These are phyloP conservation scores for Eutrema heterophyllum DNA, from an alignment of 345 rosid genomes.

Conservation along the genomic window DNA sequence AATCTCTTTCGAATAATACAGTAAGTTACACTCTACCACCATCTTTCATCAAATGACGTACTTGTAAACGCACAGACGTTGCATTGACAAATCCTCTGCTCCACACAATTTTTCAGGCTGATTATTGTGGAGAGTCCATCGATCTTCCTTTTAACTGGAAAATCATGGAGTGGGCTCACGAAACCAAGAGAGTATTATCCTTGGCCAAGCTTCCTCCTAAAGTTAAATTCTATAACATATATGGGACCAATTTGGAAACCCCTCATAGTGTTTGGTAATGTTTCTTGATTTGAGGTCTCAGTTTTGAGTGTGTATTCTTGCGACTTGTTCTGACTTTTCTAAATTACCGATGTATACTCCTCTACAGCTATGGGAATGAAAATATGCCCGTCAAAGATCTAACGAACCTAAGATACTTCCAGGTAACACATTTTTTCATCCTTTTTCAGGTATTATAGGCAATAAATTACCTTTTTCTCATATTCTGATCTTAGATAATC, in stretches of 20 bases:
- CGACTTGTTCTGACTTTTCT: neutral
- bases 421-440: conserved; percentile 41
- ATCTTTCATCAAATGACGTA: neutral
- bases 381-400: conserved; percentile 64
- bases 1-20: conserved; percentile 64
- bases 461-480: neutral
- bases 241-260: conserved; percentile 76
- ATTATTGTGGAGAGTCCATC: conserved; percentile 53
- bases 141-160: conserved; percentile 83
- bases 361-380: conserved; percentile 81
- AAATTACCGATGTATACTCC: neutral
- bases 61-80: neutral
- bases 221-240: conserved; percentile 92
- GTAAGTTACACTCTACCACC: conserved; percentile 38
- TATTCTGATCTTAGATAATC: neutral
- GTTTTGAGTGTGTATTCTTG: neutral
- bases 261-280: conserved; percentile 90
- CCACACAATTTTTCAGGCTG: conserved; percentile 38
- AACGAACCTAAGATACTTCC: conserved; percentile 48
- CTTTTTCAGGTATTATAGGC: neutral
- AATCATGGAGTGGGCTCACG: conserved; percentile 80
- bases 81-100: conserved; percentile 1
- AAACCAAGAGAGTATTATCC: conserved; percentile 50
- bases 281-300: conserved; percentile 13
- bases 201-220: conserved; percentile 68